Base-by-base conservation (phyloP, 108 stramenopile species). In the Nannochloropsis oceanica region DNA sequence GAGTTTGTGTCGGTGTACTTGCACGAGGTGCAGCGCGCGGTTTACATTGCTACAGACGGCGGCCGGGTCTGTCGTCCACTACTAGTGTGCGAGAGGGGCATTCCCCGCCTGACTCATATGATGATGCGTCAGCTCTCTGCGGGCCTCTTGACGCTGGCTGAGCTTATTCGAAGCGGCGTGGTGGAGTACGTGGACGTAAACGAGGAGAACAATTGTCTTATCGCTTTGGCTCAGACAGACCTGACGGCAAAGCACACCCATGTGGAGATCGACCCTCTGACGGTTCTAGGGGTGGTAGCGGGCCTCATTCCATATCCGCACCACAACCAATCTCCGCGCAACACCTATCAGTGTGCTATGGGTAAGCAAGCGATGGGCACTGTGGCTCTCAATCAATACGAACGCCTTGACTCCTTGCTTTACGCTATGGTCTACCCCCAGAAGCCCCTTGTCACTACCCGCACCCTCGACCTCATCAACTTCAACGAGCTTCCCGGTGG, bases 151-250 rank as follows among this genome's bases (percentile, higher is more conserved):
- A 84, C 85, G 44, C 93, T 96, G 26, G 88, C 24, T 84, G 90
- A 88, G 26, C 85, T 90, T 26, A 86, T 90, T 43, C 79, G 87
- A 43, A 92, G 96, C 73, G 97, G 97, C 25, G 92, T 98, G 22
- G 95, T 99, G 18, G 99, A 98, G 88, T 99, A 99, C 90, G 95
- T 99, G 34, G 99, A 99, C 85, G 97, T 98, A 42, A 98, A 99
- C 85, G 99, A 99, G 91, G 96, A 96, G 88, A 98, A 99, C 91
- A 99, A 97, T 84, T 97, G 97, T 26, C 88, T 97, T 85, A 96
- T 99, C 84, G 96, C 96, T 8, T 93, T 97, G 26, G 93, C 94
- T 0, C 96, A 97, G 92, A 88, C 84, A 24, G 95, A 98, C 80
- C 90, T 97, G 81, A 85, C 90, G 44, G 81, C 42, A 20, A 27